Evolutionary conservation across 495 filamentous ascomycete genomes (phyloP), one percentile per base, ranked within the genome.

Genomic region (Trichoderma virens): DNA sequence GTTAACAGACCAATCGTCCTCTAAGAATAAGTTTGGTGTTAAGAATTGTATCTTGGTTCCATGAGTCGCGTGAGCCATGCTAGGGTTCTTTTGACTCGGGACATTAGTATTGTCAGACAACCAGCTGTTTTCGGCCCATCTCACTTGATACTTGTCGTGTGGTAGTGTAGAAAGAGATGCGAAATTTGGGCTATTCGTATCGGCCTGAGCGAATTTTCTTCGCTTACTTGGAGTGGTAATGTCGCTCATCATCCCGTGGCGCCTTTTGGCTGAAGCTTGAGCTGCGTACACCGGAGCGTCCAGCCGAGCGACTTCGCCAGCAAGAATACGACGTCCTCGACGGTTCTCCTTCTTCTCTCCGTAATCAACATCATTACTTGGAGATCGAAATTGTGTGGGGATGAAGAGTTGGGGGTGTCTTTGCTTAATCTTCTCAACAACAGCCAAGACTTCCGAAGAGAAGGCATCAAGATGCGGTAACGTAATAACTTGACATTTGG

Each of bases 381-480:
- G 14, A n/a, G 11, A 18, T 9, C 59, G 35, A 65, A 70, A 67
- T 23, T 43, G 25, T 2, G 63, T 11, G 20, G 71, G 71, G 8
- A 69, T 59, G 61, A 70, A 72, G 30, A 59, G 65, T 13, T 51
- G 51, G 8, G 71, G 70, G 59, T 64, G 35, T 2, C 28, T 1
- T n/a, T 61, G 56, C 25, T 65, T 45, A 39, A 72, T 69, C 0
- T 39, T 23, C 11, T 60, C 51, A 27, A 69, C 67, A 25, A 72
- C 16, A 11, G 23, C 51, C 11, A 65, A 54, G 2, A 69, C 25
- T 27, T 54, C 31, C 5, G 34, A 7, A n/a, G 34, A 27, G n/a
- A 61, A 39, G 1, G 27, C 23, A 31, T 69, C 63, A 13, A 63
- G 45, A n/a, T 43, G 64, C 5, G 51, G 41, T 13, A 34, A n/a